Base-by-base conservation (phyloP, 495 filamentous ascomycete species). In the Poronia punctata region DNA sequence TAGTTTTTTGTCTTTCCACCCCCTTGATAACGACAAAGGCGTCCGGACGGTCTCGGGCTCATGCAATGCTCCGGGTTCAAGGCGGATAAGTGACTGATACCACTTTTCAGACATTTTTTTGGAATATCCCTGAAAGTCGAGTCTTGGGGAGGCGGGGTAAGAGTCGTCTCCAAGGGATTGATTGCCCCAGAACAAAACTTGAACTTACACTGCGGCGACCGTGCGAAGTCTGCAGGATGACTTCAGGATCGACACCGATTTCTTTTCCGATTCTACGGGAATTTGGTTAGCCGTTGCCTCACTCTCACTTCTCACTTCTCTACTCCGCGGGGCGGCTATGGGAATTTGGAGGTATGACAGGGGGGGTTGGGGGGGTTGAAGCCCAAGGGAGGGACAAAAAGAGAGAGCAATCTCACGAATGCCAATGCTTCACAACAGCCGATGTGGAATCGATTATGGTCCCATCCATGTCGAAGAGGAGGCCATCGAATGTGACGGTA, bases 391-490 rank as follows among this genome's bases (percentile, higher is more conserved):
- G n/a, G 37, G 26, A 20, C 35, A 18, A 23, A 17, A n/a, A n/a
- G n/a, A n/a, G 31, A 21, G 18, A 21, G 31, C 23, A 9, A 24
- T 66, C 74, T 68, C 65, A 89, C 85, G 75, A 72, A 46, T 84
- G 72, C 92, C 92, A 98, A 63, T 95, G 83, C 60, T 95, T 94
- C 39, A 86, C 77, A 25, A 98, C 88, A 9, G 92, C 92, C 26
- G 68, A 60, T 1, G 84, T 88, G 5, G 81, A 85, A 49, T 88
- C 82, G 45, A 88, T 81, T 45, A 88, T 86, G 31, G 83, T 87
- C 19, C 83, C 88, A 53, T 93, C 88, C 75, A 95, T 89, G 63
- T 96, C 90, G 49, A 95, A 95, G 3, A 96, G 74, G 20, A 95
- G 61, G 7, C 83, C 89, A 52, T 81, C 72, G 52, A 92, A 93